A percentile compares a stretch with the other conserved stretches of the same genome.
Evolutionary conservation across 108 stramenopile species (phyloP).

Genomic region (Cyclotella cryptica): DNA sequence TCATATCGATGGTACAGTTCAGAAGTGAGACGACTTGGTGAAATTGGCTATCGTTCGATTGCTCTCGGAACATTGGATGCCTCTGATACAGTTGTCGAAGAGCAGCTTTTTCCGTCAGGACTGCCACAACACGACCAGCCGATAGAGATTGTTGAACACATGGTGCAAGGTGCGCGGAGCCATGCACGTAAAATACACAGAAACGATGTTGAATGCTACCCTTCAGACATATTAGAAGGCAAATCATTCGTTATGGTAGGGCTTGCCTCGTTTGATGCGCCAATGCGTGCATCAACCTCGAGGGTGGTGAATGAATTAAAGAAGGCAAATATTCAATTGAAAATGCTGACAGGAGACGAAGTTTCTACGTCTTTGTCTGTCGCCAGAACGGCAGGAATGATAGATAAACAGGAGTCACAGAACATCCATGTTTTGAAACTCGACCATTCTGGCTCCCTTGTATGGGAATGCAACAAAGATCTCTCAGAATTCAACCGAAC

Average conservation of each 20-base stretch:
- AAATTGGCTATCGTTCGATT: slow-evolving; percentile 58
- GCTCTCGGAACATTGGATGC: slow-evolving; percentile 57
- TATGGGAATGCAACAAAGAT: slow-evolving; percentile 29
- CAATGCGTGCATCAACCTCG: slow-evolving; percentile 55
- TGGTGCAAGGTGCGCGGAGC: slow-evolving; percentile 23
- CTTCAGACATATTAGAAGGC: slow-evolving; percentile 2
- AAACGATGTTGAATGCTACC: slow-evolving; percentile 48
- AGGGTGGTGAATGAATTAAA: slow-evolving; percentile 59
- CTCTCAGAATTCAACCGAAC: slow-evolving; percentile 11
- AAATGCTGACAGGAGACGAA: slow-evolving; percentile 77
- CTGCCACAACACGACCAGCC: slow-evolving; percentile 28
- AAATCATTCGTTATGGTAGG: slow-evolving; percentile 50
- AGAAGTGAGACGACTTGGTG: slow-evolving; percentile 42
- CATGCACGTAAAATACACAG: slow-evolving; percentile 40
- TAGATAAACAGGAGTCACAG: slow-evolving; percentile 8
- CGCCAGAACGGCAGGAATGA: slow-evolving; percentile 50
- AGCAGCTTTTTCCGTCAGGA: slow-evolving; percentile 56
- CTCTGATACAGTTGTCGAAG: slow-evolving; percentile 17
- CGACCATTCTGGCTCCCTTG: background rate
- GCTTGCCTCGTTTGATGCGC: slow-evolving; percentile 69
- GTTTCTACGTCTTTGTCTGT: slow-evolving; percentile 56
- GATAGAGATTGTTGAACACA: slow-evolving; percentile 19
- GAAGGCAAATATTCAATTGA: slow-evolving; percentile 45
- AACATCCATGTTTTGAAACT: slow-evolving; percentile 54
- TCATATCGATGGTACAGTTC: slow-evolving; percentile 27